Base-by-base conservation (phyloP, 331 rosid species). In the Ulmus americana region DNA sequence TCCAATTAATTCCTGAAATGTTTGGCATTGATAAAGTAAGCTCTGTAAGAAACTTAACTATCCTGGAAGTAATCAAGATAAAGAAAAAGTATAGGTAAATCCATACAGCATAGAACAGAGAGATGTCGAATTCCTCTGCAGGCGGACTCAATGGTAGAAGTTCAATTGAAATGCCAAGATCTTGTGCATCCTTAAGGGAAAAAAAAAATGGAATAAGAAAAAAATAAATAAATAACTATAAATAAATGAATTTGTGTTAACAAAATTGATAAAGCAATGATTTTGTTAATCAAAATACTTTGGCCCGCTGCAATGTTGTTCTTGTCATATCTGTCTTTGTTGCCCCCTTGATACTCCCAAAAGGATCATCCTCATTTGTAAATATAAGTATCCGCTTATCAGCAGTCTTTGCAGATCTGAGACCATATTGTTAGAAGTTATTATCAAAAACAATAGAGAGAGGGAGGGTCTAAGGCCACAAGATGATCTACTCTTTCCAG, bases 351-450 rank as follows among this genome's bases (percentile, higher is more conserved):
- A 85, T 65, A 67, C 68, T 71, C 66, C 95, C 88, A 80, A 92
- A 92, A 65, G 97, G 97, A 82, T 92, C 94, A 61, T 92, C 96
- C 72, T 92, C 94, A 69, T 92, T 88, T 69, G 97, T 92, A 69
- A 88, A 88, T 70, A 92, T 49, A 68, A 92, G 95, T n/a, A 92
- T 74, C 60, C 96, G 94, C 65, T 92, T 92, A 60, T 88, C 86
- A 39, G 81, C 85, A 2, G 86, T 79, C 84, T 83, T 88, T 58
- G 73, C 79, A 28, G 95, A 86, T 76, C 97, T 91, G 90, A 70
- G 63, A 84, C 45, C 61, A 54, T 28, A 40, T 42, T 45, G 54
- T 60, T 28, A 65, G 45, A 18, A 54, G 51, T 72, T 59, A 57
- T 58, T 50, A 59, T 14, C 6, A 10, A 44, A 35, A 52, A 51